Conservation (phyloP, 2,329 filamentous ascomycete species). For the Verticillium klebahnii region DNA sequence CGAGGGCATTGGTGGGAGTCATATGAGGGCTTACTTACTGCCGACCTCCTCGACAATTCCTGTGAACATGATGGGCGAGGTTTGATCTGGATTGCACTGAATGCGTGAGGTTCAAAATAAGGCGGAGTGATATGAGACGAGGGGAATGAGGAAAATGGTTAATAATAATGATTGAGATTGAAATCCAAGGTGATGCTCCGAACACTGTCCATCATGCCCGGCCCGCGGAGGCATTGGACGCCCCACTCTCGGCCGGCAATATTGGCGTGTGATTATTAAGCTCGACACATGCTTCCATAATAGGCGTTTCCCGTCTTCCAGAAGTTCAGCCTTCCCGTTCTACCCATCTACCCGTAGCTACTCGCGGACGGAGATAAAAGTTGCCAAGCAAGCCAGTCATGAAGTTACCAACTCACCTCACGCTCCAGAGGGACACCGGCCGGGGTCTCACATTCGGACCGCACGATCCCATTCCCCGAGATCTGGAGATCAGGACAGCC, state of each 20-base stretch:
- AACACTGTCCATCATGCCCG: not conserved
- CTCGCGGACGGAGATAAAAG: not conserved
- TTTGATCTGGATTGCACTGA: not conserved
- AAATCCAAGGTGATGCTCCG: not conserved
- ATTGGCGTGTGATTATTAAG: not conserved
- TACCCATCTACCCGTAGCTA: not conserved
- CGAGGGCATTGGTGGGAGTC: slow-evolving; percentile 16
- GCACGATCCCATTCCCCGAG: not conserved
- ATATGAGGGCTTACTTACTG: slow-evolving; percentile 62
- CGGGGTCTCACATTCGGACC: not conserved
- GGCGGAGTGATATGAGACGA: no score
- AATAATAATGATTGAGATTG: not conserved
- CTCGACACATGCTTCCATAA: not conserved
- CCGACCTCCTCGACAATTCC: slow-evolving; percentile 91
- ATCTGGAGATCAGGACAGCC: not conserved
- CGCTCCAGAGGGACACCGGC: not conserved
- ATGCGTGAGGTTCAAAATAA: not conserved
- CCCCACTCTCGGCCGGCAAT: not conserved
- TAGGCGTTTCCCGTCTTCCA: not conserved
- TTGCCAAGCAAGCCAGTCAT: not conserved
- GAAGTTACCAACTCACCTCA: not conserved
- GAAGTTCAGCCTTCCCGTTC: not conserved
- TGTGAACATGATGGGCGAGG: slow-evolving; percentile 70
- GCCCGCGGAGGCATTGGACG: not conserved
- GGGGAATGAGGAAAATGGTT: not conserved